Base-by-base conservation (phyloP, 2,329 filamentous ascomycete species). In the Ophiosphaerella narmari region DNA sequence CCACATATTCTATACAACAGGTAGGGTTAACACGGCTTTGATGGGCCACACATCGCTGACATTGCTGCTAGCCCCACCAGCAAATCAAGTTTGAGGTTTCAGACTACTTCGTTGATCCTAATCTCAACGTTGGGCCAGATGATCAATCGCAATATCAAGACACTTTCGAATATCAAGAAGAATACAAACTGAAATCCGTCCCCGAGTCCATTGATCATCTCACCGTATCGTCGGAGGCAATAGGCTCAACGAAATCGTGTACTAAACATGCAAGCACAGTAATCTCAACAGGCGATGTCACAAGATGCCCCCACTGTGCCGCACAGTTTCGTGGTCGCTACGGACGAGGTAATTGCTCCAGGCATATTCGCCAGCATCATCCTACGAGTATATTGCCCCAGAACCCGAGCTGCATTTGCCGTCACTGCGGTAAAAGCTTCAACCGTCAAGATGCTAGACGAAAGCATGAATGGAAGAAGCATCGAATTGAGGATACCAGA, bases 401-500 rank as follows among this genome's bases (percentile, higher is more conserved):
- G n/a, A 26, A 14, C 13, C 26, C 34, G 14, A 32, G 16, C 24
- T 43, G 34, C 33, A 35, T 46, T 39, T 50, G 48, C n/a, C 48
- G 48, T 11, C 4, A 29, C 13, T 52, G 49, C 36, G 16, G 33
- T 5, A 38, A 41, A 21, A 21, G 24, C 1, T 52, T 44, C 40
- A 45, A 41, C 8, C 29, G 49, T 26, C 44, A 44, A 40, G 49
- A 52, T 38, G 49, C 49, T 11, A 39, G 40, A 13, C 44, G 49
- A 8, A 52, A 52, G 32, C 49, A 52, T 41, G 49, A 52, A 23
- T 52, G 49, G 49, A 43, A 26, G 23, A 40, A 41, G 32, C 49
- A 52, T 35, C 6, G 32, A 1, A 13, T 52, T 13, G n/a, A 16
- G 13, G 49, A 48, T 32, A 31, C 44, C 12, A 47, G 38, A 14